Evolutionary conservation across 2,329 filamentous ascomycete species (phyloP).

Genomic region (Macrophomina tecta): DNA sequence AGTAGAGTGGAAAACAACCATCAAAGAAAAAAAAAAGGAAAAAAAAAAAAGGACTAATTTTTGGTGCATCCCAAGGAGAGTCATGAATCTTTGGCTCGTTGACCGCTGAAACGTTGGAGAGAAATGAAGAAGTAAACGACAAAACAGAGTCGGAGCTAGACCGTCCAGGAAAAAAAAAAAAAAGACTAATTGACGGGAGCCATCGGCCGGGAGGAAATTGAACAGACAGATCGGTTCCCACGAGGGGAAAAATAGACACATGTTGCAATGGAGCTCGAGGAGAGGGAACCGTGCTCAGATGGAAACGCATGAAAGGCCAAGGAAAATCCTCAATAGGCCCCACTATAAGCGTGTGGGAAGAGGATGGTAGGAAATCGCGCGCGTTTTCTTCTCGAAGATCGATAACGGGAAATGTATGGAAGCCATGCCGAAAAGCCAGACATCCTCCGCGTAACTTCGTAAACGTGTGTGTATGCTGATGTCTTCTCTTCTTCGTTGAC

Average conservation of each 20-base stretch:
- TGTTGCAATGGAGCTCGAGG: too few species aligned
- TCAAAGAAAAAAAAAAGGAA: too few species aligned
- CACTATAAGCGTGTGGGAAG: too few species aligned
- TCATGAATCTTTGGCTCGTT: conserved; percentile 26
- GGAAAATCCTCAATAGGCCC: not conserved
- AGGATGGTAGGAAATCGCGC: not conserved
- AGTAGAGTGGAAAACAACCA: too few species aligned
- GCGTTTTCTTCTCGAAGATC: conserved; percentile 2
- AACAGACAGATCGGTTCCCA: too few species aligned
- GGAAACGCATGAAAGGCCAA: not conserved
- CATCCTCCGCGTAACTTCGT: conserved; percentile 24
- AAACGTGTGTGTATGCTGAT: conserved; percentile 10
- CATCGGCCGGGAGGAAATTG: not conserved
- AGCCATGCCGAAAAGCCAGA: conserved; percentile 12
- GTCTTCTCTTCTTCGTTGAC: conserved; percentile 9
- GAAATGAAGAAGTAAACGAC: not conserved
- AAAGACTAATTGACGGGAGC: too few species aligned
- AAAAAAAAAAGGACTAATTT: not conserved
- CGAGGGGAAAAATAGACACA: too few species aligned
- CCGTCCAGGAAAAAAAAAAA: too few species aligned
- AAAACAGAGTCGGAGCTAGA: not conserved
- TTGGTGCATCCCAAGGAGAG: conserved; percentile 13
- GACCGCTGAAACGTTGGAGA: conserved; percentile 18
- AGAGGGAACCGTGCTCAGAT: not conserved
- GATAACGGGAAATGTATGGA: not conserved